Base-by-base conservation (phyloP, 1,284 basidiomycete species). In the Rhodotorula glutinis region DNA sequence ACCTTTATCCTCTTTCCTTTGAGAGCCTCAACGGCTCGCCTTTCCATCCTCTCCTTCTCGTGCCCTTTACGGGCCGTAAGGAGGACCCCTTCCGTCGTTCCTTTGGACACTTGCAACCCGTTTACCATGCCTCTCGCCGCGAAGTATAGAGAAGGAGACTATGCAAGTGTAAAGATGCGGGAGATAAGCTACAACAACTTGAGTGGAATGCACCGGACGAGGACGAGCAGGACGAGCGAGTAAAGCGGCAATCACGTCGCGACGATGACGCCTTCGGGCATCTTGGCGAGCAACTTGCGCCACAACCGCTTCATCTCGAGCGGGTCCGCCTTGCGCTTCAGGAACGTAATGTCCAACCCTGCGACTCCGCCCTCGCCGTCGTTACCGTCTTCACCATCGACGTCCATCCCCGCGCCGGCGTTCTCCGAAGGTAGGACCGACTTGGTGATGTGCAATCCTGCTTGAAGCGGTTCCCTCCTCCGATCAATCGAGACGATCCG, bases 221-320 rank as follows among this genome's bases (percentile, higher is more conserved):
- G n/a, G 49, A 51, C 27, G 8, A 25, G 13, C 21, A 27, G 9
- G 13, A 51, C 16, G 4, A 27, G 17, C 41, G 43, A 44, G 43
- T 38, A 7, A n/a, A n/a, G n/a, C 4, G 10, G 19, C 13, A 10
- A 19, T 52, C 51, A 67, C 25, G 47, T 55, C 0, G 66, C 59
- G 8, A 57, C 56, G 13, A 68, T 44, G 29, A 62, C 47, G 0
- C 59, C 66, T 9, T 47, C 38, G 16, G 66, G 66, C 58, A 68
- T n/a, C 25, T 54, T 23, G 23, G 40, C 30, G 46, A 62, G 16
- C 13, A 72, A 57, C 23, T 51, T 47, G 40, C 52, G 62, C 71
- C 71, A 73, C 19, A 73, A 29, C 54, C 65, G 56, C 62, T 66
- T 71, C 59, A 73, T 38, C 58, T 73, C 69, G 44, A 71, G 51